phyloP scores from a whole-genome alignment of 2,329 filamentous ascomycete species.

The Venturia effusa region DNA sequence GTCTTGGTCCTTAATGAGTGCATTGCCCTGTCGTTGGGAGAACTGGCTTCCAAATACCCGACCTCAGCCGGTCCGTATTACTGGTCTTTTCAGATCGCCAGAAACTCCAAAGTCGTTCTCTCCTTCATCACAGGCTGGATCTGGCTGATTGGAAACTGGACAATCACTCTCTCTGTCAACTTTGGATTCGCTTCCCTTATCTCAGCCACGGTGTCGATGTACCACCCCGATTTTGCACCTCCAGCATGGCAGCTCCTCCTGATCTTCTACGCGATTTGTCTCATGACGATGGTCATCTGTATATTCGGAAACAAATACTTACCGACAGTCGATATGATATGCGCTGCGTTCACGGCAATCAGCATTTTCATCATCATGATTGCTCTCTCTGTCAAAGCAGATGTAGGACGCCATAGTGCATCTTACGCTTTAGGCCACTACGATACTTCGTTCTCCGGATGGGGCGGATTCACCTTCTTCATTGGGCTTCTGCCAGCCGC shows the following conservation, averaged over 20 bases:
- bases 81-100: slow-evolving; percentile 39
- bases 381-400: slow-evolving; percentile 46
- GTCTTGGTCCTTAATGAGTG: slow-evolving; percentile 18
- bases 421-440: slow-evolving; percentile 60
- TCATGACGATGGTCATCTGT: slow-evolving; percentile 55
- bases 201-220: slow-evolving; percentile 45
- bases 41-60: slow-evolving; percentile 61
- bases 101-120: slow-evolving; percentile 32
- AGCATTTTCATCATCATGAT: slow-evolving; percentile 57
- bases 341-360: slow-evolving; percentile 57
- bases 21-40: slow-evolving; percentile 56
- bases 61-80: slow-evolving; percentile 63
- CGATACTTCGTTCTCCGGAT: slow-evolving; percentile 48
- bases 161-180: slow-evolving; percentile 52
- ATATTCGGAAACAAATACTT: slow-evolving; percentile 57
- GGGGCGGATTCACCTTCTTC: slow-evolving; percentile 64
- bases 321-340: slow-evolving; percentile 42
- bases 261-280: slow-evolving; percentile 58
- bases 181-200: slow-evolving; percentile 52
- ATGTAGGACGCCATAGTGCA: slow-evolving; percentile 41
- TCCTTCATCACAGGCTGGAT: slow-evolving; percentile 63
- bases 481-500: slow-evolving; percentile 57
- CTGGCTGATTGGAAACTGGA: slow-evolving; percentile 65
- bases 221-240: slow-evolving; percentile 27
- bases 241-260: slow-evolving; percentile 54